Evolutionary conservation across 164 flowering plant genomes (phyloP), one percentile per base, ranked within the genome.

Genomic region (Houttuynia cordata): DNA sequence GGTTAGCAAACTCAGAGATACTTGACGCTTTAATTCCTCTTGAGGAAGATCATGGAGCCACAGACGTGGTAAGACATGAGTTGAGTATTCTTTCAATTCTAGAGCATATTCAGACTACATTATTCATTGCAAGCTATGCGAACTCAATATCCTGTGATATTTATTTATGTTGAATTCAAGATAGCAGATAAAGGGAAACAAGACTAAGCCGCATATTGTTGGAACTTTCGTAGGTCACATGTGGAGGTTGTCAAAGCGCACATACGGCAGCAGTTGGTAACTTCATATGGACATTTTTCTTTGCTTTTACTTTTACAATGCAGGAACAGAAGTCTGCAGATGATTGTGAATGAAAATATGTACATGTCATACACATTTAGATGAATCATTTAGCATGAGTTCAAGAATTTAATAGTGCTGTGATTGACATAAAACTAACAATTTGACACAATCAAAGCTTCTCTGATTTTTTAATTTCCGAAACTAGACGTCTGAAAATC

Each of bases 241-340:
- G 99, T 73, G 99, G 99, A 74, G 99, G 97, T 56, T 87, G 92
- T 78, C 99, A 93, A 82, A 93, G 99, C 85, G 99, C 99, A 50
- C 96, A 93, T 70, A 73, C 97, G 58, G 88, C 97, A 60, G 96
- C 97, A 67, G 83, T 89, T 70, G 97, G 99, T 93, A 81, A 64
- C 55, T 58, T 56, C 24, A 17, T 51, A 56, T 14, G 52, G 62
- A 60, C 59, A 25, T n/a, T 20, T 13, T 25, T 30, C 7, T 56
- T 56, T 23, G 24, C 3, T 8, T 9, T 15, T 24, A 17, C 49
- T 45, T 45, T 45, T 7, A 45, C 17, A 45, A 12, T 12, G 17
- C 49, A 10, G 12, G 6, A 30, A 30, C 37, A 30, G 6, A 30
- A 30, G 37, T 6, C 37, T 30, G 37, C 2, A 30, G 37, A 30